A percentile compares a stretch with the other conserved stretches of the same genome.
phyloP scores from a whole-genome alignment of 495 filamentous ascomycete species.

The Aspergillus ostianus region DNA sequence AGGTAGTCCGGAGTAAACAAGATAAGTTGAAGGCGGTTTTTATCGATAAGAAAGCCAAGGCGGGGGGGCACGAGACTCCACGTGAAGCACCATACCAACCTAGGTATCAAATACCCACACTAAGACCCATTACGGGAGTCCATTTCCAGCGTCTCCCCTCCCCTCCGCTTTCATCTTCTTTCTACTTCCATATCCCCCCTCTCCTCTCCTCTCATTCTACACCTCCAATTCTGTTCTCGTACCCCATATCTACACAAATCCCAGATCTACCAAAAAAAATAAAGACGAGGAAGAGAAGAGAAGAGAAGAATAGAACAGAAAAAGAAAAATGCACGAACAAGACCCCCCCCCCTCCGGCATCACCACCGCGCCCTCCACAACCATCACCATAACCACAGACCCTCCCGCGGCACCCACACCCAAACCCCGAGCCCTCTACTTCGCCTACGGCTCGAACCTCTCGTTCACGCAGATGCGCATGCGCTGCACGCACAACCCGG shows the following conservation, averaged over 20 bases:
- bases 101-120: neutral
- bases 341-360: neutral
- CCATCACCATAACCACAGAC: conserved; percentile 13
- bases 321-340: neutral
- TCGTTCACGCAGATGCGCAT: conserved; percentile 62
- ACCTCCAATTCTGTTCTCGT: too few species aligned
- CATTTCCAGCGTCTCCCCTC: too few species aligned
- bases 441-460: conserved; percentile 74
- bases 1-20: too few species aligned
- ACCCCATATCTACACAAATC: too few species aligned
- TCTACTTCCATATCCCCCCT: too few species aligned
- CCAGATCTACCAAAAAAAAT: too few species aligned
- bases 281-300: too few species aligned
- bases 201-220: too few species aligned
- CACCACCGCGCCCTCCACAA: neutral
- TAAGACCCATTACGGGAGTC: too few species aligned
- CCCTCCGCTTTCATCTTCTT: too few species aligned
- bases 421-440: conserved; percentile 50
- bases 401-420: conserved; percentile 23
- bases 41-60: neutral
- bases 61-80: neutral
- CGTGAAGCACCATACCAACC: neutral
- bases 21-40: too few species aligned
- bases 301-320: neutral
- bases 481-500: conserved; percentile 55